These are phyloP conservation scores for Plantago coronopus DNA, from an alignment of 305 asterid species.

Conservation along the genomic window DNA sequence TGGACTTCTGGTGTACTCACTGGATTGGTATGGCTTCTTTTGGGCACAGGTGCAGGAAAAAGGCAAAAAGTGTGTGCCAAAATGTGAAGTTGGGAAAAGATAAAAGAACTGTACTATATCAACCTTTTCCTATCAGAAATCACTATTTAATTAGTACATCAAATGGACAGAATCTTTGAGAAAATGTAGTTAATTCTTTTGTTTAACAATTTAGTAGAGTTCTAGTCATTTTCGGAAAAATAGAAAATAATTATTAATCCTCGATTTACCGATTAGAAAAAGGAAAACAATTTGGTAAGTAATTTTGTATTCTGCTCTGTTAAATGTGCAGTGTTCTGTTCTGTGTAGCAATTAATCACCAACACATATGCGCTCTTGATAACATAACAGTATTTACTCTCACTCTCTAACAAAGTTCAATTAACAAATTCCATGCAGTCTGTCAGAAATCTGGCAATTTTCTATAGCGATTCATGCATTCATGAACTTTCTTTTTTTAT, in stretches of 20 bases:
- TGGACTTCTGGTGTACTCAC: background rate
- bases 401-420: background rate
- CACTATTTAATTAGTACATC: conserved; percentile 8
- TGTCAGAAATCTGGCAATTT: background rate
- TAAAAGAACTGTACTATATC: conserved; percentile 22
- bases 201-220: conserved; percentile 9
- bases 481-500: too few relatives aligned
- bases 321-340: conserved; percentile 7
- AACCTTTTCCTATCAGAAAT: conserved; percentile 8
- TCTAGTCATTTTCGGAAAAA: too few relatives aligned
- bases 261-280: too few relatives aligned
- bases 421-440: background rate
- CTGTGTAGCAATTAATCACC: conserved; percentile 23
- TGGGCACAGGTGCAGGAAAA: conserved; percentile 21
- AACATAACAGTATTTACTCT: conserved; percentile 1
- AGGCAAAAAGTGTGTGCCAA: conserved; percentile 29
- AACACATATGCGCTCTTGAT: conserved; percentile 19
- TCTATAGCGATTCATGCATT: too few relatives aligned
- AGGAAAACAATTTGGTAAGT: too few relatives aligned
- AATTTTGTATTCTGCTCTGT: conserved; percentile 12
- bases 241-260: too few relatives aligned
- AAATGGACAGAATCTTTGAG: conserved; percentile 22
- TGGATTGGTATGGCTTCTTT: conserved; percentile 1
- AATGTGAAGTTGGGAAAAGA: conserved; percentile 35
- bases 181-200: conserved; percentile 17